These are phyloP conservation scores for Fusarium staphyleae DNA, from an alignment of 2,329 filamentous ascomycete genomes.

Conservation along the genomic window DNA sequence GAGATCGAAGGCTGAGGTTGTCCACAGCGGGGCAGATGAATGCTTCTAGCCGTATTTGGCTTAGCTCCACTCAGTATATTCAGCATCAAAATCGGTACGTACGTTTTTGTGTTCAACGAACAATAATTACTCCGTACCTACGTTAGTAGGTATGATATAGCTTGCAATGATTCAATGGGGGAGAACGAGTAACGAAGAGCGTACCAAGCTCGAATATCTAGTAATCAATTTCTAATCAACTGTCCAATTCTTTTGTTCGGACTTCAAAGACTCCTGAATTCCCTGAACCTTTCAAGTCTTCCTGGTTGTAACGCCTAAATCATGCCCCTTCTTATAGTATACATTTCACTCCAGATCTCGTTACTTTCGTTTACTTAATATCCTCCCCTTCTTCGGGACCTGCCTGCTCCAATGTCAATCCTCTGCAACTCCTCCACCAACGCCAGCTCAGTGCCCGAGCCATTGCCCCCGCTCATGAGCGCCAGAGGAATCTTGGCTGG, in stretches of 20 bases:
- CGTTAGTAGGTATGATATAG: background rate
- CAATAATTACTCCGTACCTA: too few relatives aligned
- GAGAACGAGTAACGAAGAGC: background rate
- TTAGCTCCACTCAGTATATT: background rate
- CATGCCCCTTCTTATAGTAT: conserved; percentile 31
- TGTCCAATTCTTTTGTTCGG: background rate
- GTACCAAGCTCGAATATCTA: background rate
- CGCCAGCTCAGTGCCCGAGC: conserved; percentile 59
- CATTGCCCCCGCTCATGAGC: conserved; percentile 54
- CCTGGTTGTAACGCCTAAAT: conserved; percentile 28
- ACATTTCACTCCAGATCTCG: conserved; percentile 32
- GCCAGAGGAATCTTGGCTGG: conserved; percentile 73
- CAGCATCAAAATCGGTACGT: background rate
- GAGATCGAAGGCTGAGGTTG: conserved; percentile 30
- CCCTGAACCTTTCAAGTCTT: conserved; percentile 10
- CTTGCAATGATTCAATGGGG: background rate
- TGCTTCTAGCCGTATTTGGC: background rate
- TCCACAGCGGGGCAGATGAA: conserved; percentile 5
- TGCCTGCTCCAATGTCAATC: conserved; percentile 70
- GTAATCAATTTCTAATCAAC: conserved; percentile 18
- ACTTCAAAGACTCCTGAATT: conserved; percentile 24
- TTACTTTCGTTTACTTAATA: conserved; percentile 44
- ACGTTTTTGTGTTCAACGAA: background rate
- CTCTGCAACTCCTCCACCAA: conserved; percentile 75
- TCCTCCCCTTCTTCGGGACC: conserved; percentile 59